phyloP scores from a whole-genome alignment of 2,329 filamentous ascomycete species.

The Aspergillus sp. region DNA sequence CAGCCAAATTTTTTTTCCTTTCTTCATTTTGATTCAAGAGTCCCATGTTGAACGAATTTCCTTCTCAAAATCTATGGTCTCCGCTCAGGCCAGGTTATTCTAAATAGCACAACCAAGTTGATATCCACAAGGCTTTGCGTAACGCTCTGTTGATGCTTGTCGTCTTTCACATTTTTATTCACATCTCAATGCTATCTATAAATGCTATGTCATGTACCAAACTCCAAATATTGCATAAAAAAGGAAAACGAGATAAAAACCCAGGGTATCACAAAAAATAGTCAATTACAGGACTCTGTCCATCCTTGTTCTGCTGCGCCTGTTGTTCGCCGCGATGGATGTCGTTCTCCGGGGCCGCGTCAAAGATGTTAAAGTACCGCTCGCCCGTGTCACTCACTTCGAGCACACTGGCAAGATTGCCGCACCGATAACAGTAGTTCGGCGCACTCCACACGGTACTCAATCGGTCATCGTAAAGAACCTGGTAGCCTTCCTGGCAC shows the following conservation, averaged over 20 bases:
- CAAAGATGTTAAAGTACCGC: slow-evolving; percentile 96
- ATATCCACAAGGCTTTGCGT: not conserved
- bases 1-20: slow-evolving; percentile 17
- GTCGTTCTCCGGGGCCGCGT: slow-evolving; percentile 90
- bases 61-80: slow-evolving; percentile 7
- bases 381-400: slow-evolving; percentile 93
- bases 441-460: slow-evolving; percentile 98
- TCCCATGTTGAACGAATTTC: slow-evolving; percentile 24
- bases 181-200: slow-evolving; percentile 18
- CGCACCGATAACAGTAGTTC: slow-evolving; percentile 92
- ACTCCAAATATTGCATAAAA: slow-evolving; percentile 18
- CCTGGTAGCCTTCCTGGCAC: slow-evolving; percentile 96
- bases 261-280: slow-evolving; percentile 60
- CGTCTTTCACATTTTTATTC: slow-evolving; percentile 5
- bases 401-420: slow-evolving; percentile 93
- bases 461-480: slow-evolving; percentile 88
- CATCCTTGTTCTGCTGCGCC: slow-evolving; percentile 60
- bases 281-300: slow-evolving; percentile 66
- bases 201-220: slow-evolving; percentile 22
- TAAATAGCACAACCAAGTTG: no score
- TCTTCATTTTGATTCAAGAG: slow-evolving; percentile 10
- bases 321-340: slow-evolving; percentile 76
- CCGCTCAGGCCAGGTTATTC: no score
- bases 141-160: not conserved
- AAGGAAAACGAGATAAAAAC: slow-evolving; percentile 4